Evolutionary conservation across 768 basidiomycete species (phyloP).

Genomic region (Suillus cothurnatus): DNA sequence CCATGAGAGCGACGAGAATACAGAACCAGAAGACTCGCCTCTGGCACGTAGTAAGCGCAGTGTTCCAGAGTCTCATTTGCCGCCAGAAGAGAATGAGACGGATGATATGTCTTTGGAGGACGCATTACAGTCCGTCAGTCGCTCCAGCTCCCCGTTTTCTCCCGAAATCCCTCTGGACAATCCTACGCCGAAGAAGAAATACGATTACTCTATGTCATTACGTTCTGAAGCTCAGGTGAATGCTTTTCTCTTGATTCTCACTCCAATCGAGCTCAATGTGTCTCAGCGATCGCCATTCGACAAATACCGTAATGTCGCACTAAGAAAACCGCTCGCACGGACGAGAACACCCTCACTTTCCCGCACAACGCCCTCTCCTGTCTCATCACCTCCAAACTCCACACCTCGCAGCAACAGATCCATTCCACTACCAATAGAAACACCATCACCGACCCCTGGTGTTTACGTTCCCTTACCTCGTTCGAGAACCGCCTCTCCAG

Average conservation of each 20-base stretch:
- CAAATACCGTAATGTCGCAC: slow-evolving; percentile 63
- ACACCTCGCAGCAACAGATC: slow-evolving; percentile 64
- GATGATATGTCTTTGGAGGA: slow-evolving; percentile 55
- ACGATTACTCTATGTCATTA: slow-evolving; percentile 61
- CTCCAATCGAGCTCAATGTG: background rate
- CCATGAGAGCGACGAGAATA: slow-evolving; percentile 35
- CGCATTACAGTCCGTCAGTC: slow-evolving; percentile 58
- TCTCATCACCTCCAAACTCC: slow-evolving; percentile 63
- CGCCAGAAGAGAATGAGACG: slow-evolving; percentile 46
- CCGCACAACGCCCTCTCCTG: slow-evolving; percentile 57
- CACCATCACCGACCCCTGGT: slow-evolving; percentile 51
- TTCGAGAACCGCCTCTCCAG: slow-evolving; percentile 53
- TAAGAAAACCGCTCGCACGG: slow-evolving; percentile 53
- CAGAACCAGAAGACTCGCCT: slow-evolving; percentile 39
- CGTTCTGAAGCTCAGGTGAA: slow-evolving; percentile 63
- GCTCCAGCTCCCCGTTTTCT: slow-evolving; percentile 50
- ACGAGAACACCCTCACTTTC: slow-evolving; percentile 70
- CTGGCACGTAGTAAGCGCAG: slow-evolving; percentile 49
- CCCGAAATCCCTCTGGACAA: slow-evolving; percentile 36
- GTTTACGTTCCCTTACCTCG: slow-evolving; percentile 53
- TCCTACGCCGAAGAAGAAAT: slow-evolving; percentile 50
- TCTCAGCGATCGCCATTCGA: slow-evolving; percentile 60
- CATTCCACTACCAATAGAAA: slow-evolving; percentile 38
- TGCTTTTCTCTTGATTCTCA: slow-evolving; percentile 13
- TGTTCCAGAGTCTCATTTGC: slow-evolving; percentile 55